Evolutionary conservation across 192 early-diverging fungal species (phyloP).

Genomic region (Bifiguratus adelaidae): DNA sequence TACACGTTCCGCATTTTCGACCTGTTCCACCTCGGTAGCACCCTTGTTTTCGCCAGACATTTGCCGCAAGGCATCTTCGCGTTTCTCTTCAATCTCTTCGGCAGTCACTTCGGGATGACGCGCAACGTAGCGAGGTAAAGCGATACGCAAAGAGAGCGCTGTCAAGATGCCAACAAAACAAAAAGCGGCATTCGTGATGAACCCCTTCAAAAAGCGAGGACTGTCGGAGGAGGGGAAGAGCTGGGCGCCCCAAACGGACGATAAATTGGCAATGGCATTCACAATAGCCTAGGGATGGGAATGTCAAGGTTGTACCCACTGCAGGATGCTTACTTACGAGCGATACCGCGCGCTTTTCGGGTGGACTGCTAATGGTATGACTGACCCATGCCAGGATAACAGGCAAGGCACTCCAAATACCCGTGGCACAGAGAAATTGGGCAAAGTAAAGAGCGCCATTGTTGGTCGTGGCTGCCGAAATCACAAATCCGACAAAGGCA

Average conservation of each 20-base stretch:
- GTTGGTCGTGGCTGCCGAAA: background rate
- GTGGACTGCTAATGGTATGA: slow-evolving; percentile 1
- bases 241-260: slow-evolving; percentile 6
- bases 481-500: slow-evolving; percentile 6
- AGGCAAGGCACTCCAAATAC: slow-evolving; percentile 6
- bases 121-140: too few relatives aligned
- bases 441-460: slow-evolving; percentile 1
- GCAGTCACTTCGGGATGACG: too few relatives aligned
- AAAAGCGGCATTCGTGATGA: slow-evolving; percentile 2
- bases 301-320: too few relatives aligned
- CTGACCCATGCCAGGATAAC: slow-evolving; percentile 4
- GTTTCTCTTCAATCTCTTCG: too few relatives aligned
- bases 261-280: slow-evolving; percentile 2
- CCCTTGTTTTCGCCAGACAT: too few relatives aligned
- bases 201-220: slow-evolving; percentile 2
- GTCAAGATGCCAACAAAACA: background rate
- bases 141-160: background rate
- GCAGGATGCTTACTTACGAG: too few relatives aligned
- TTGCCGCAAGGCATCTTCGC: too few relatives aligned
- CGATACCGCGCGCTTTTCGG: slow-evolving; percentile 5
- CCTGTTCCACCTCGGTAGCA: too few relatives aligned
- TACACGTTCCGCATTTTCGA: too few relatives aligned
- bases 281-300: too few relatives aligned
- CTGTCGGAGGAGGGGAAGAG: slow-evolving; percentile 4
- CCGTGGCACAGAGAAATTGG: slow-evolving; percentile 2